These are phyloP conservation scores for Dendrobium catenatum DNA, from an alignment of 106 monocot species.

Conservation along the genomic window DNA sequence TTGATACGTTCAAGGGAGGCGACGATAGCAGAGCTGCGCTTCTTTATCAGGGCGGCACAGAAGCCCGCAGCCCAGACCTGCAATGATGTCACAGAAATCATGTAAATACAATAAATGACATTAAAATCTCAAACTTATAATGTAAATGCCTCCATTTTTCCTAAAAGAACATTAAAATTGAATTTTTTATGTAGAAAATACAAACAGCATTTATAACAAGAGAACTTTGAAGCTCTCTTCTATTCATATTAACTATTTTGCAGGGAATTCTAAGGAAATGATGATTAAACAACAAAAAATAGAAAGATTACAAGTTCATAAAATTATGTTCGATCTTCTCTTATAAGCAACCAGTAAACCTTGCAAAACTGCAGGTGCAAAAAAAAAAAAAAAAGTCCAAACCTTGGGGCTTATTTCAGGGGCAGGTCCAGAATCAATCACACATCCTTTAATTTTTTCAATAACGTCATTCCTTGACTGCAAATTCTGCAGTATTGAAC, in stretches of 20 bases:
- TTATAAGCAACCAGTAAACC: not conserved
- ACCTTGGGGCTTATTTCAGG: conserved; percentile 83
- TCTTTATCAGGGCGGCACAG: conserved; percentile 75
- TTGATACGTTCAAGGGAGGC: conserved; percentile 23
- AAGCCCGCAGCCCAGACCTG: conserved; percentile 99
- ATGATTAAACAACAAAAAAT: not conserved
- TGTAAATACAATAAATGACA: not conserved
- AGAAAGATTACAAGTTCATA: not conserved
- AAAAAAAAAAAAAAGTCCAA: conserved; percentile 2
- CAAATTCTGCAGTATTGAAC: conserved; percentile 64
- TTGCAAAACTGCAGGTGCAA: conserved; percentile 2
- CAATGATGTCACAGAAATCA: conserved; percentile 7
- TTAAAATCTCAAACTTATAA: too few species aligned
- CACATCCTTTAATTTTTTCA: conserved; percentile 81
- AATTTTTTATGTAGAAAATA: not conserved
- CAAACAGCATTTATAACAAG: not conserved
- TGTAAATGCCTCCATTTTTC: not conserved
- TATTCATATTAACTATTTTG: not conserved
- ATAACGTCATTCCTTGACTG: conserved; percentile 56
- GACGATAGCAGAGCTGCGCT: conserved; percentile 22
- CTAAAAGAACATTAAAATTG: not conserved
- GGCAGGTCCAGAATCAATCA: conserved; percentile 84
- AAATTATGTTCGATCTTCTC: not conserved
- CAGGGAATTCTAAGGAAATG: not conserved
- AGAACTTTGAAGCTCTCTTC: not conserved